Percentiles rank a stretch among this genome's conserved stretches.
These are phyloP conservation scores for Diaporthe helianthi DNA, from an alignment of 2,329 filamentous ascomycete species.

Conservation along the genomic window DNA sequence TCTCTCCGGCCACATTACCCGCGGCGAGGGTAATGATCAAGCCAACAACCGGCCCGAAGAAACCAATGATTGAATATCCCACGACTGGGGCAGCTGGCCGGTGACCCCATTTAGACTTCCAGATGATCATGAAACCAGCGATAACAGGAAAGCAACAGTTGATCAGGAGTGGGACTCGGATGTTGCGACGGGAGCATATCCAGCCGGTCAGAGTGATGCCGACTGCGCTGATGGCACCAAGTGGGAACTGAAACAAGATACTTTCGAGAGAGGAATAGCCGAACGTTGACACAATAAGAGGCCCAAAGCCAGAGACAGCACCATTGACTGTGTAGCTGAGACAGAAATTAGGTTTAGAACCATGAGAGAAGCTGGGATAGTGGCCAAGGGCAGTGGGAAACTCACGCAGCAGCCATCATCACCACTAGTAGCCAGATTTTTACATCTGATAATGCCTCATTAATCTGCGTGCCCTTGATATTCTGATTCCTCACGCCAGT, in stretches of 20 bases:
- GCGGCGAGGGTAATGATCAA: slow-evolving; percentile 59
- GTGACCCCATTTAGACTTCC: slow-evolving; percentile 70
- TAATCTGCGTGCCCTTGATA: background rate
- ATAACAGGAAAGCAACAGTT: slow-evolving; percentile 76
- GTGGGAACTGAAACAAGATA: slow-evolving; percentile 77
- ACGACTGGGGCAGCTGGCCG: slow-evolving; percentile 71
- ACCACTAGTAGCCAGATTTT: slow-evolving; percentile 22
- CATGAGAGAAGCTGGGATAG: background rate
- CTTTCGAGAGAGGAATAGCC: slow-evolving; percentile 69
- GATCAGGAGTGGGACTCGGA: slow-evolving; percentile 70
- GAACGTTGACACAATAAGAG: slow-evolving; percentile 75
- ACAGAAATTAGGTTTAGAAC: background rate
- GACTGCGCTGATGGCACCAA: slow-evolving; percentile 72
- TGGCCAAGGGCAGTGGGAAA: background rate
- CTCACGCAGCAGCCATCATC: slow-evolving; percentile 71
- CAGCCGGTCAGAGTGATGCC: slow-evolving; percentile 72
- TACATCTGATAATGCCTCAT: background rate
- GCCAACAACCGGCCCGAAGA: slow-evolving; percentile 65
- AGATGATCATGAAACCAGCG: slow-evolving; percentile 76
- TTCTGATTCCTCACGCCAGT: slow-evolving; percentile 14
- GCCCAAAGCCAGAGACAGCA: slow-evolving; percentile 73
- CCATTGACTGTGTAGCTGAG: slow-evolving; percentile 71
- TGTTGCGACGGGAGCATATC: slow-evolving; percentile 67
- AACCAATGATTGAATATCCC: slow-evolving; percentile 76
- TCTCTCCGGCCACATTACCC: slow-evolving; percentile 78